phyloP scores from a whole-genome alignment of 495 filamentous ascomycete species.

The Neurospora sp. region DNA sequence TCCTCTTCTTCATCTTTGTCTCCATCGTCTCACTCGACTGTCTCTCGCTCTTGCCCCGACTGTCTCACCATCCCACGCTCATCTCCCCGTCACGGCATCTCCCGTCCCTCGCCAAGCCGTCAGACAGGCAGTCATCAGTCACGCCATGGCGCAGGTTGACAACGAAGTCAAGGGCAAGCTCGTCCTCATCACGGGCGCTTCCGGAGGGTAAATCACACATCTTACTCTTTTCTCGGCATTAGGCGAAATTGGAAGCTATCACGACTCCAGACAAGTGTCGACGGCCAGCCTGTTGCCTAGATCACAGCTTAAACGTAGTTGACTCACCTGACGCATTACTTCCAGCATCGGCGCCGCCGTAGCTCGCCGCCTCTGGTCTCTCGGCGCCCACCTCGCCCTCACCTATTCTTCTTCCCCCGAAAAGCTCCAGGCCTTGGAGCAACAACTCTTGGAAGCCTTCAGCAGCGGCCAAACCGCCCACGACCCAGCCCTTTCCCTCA shows the following conservation, averaged over 20 bases:
- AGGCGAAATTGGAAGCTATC: neutral
- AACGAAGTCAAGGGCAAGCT: conserved; percentile 49
- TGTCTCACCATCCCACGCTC: neutral
- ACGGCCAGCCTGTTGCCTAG: neutral
- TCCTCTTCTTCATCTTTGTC: neutral
- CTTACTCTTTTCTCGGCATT: neutral
- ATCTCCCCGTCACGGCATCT: neutral
- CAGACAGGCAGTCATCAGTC: neutral
- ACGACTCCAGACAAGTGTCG: neutral
- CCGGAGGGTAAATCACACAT: conserved; percentile 44
- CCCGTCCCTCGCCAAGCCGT: neutral
- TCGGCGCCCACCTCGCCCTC: conserved; percentile 48
- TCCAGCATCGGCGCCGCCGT: conserved; percentile 51
- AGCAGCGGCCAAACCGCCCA: conserved; percentile 16
- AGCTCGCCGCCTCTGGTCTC: conserved; percentile 42
- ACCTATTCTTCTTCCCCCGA: conserved; percentile 47
- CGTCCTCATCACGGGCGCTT: conserved; percentile 55
- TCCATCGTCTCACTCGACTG: neutral
- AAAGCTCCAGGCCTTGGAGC: conserved; percentile 34
- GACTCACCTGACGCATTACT: neutral
- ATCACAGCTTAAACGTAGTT: neutral
- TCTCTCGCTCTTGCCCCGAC: neutral
- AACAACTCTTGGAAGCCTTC: conserved; percentile 19
- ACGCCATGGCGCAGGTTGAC: conserved; percentile 20
- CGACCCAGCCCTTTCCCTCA: neutral